phyloP scores from a whole-genome alignment of 2,329 filamentous ascomycete genomes.

The Emydomyces testavorans region DNA sequence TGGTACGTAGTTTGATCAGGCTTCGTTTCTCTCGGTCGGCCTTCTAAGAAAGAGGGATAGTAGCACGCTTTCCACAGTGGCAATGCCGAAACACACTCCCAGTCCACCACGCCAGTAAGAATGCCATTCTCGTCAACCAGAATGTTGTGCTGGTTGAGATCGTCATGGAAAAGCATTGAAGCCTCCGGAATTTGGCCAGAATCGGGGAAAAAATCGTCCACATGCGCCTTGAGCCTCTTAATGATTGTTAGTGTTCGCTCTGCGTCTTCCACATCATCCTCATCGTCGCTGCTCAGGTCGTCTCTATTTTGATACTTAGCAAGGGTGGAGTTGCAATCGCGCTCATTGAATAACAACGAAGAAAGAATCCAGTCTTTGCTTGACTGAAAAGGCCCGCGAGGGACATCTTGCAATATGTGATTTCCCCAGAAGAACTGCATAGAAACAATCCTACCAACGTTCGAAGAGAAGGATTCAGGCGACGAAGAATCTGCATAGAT shows the following conservation, averaged over 20 bases:
- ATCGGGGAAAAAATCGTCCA: slow-evolving; percentile 24
- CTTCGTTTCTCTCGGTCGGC: neutral
- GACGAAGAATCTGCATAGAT: slow-evolving; percentile 15
- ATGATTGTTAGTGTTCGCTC: slow-evolving; percentile 20
- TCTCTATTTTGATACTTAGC: neutral
- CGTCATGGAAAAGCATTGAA: slow-evolving; percentile 31
- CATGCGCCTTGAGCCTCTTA: slow-evolving; percentile 22
- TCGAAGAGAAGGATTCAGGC: slow-evolving; percentile 1
- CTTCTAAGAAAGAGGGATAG: slow-evolving; percentile 28
- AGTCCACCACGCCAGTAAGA: slow-evolving; percentile 34
- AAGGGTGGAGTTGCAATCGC: slow-evolving; percentile 15
- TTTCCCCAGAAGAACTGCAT: slow-evolving; percentile 27
- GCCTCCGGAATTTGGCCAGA: slow-evolving; percentile 17
- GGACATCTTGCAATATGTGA: slow-evolving; percentile 24
- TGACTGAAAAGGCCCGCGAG: slow-evolving; percentile 23
- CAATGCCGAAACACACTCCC: slow-evolving; percentile 35
- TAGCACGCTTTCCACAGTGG: slow-evolving; percentile 31
- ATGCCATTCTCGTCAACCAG: slow-evolving; percentile 29
- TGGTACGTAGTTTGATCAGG: neutral
- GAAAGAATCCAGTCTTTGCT: slow-evolving; percentile 26
- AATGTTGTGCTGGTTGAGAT: slow-evolving; percentile 33
- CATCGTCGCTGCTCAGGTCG: neutral
- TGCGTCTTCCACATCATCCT: slow-evolving; percentile 22
- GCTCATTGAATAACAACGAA: slow-evolving; percentile 19
- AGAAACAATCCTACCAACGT: slow-evolving; percentile 24